Conservation (phyloP, 2,329 filamentous ascomycete genomes). For the Mycosphaerella arachidis region DNA sequence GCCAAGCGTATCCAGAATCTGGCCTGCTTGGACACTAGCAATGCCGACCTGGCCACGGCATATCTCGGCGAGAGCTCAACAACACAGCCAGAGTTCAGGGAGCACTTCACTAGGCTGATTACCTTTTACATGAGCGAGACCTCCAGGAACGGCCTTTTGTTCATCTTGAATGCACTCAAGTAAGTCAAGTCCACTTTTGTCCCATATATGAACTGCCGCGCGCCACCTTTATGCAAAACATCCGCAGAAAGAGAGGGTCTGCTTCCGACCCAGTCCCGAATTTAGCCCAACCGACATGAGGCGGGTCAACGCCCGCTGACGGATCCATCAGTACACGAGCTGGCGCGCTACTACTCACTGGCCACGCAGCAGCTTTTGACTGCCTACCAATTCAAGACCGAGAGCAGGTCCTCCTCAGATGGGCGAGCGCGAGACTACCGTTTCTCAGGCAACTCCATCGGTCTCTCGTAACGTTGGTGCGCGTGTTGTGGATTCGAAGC, state of each 20-base stretch:
- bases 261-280: constrained; percentile 15
- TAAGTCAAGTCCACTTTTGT: constrained; percentile 31
- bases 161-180: constrained; percentile 53
- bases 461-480: constrained; percentile 52
- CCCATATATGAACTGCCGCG: background rate
- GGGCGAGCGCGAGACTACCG: constrained; percentile 56
- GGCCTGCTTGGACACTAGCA: constrained; percentile 38
- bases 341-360: constrained; percentile 63
- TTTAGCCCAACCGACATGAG: constrained; percentile 15
- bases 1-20: constrained; percentile 48
- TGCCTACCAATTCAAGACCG: constrained; percentile 58
- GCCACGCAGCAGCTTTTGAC: constrained; percentile 59
- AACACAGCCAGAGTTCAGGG: constrained; percentile 51
- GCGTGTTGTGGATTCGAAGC: constrained; percentile 53
- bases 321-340: constrained; percentile 50
- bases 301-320: constrained; percentile 15
- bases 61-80: constrained; percentile 34
- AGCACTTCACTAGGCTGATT: constrained; percentile 48
- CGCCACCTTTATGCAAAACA: background rate
- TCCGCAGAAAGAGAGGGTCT: background rate
- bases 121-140: constrained; percentile 47
- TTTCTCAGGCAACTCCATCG: constrained; percentile 54
- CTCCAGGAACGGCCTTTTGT: constrained; percentile 45
- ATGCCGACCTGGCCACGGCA: constrained; percentile 29
- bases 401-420: constrained; percentile 58